Conservation (phyloP, 192 early-diverging fungal species). For the Thoreauomyces humboldtii region DNA sequence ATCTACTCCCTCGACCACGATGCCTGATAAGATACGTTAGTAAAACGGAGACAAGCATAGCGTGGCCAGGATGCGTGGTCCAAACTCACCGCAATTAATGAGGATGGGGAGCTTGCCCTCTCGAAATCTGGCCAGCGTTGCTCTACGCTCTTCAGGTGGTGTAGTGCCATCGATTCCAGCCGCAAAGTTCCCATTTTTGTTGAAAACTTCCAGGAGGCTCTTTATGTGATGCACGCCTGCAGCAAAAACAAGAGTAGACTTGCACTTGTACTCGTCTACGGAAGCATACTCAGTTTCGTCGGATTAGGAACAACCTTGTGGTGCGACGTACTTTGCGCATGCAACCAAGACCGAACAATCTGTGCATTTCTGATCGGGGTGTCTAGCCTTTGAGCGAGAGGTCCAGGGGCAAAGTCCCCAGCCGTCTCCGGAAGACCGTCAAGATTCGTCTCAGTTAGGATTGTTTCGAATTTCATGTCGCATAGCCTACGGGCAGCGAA, state of each 20-base stretch:
- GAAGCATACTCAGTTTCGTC: not conserved
- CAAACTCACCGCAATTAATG: constrained; percentile 80
- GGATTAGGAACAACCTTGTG: too few species aligned
- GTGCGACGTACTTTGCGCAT: not conserved
- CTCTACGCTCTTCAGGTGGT: constrained; percentile 45
- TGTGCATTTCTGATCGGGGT: constrained; percentile 19
- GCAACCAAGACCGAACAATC: constrained; percentile 2
- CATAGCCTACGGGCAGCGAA: constrained; percentile 52
- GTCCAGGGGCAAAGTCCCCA: constrained; percentile 62
- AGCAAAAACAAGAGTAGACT: constrained; percentile 82
- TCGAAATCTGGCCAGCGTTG: constrained; percentile 62
- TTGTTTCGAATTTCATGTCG: constrained; percentile 58
- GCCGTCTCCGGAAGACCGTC: constrained; percentile 42
- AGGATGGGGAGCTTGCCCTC: constrained; percentile 66
- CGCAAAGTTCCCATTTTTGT: constrained; percentile 39
- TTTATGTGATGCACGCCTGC: constrained; percentile 77
- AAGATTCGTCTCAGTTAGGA: constrained; percentile 60
- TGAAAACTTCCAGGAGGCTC: constrained; percentile 55
- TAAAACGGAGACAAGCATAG: not conserved
- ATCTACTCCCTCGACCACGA: constrained; percentile 74
- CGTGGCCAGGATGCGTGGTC: too few species aligned
- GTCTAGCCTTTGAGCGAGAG: constrained; percentile 39
- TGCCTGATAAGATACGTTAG: constrained; percentile 20
- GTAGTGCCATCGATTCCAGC: constrained; percentile 56
- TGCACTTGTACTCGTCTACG: constrained; percentile 29